These are phyloP conservation scores for Dioscorea cayenensis DNA, from an alignment of 116 monocot species.

Conservation along the genomic window DNA sequence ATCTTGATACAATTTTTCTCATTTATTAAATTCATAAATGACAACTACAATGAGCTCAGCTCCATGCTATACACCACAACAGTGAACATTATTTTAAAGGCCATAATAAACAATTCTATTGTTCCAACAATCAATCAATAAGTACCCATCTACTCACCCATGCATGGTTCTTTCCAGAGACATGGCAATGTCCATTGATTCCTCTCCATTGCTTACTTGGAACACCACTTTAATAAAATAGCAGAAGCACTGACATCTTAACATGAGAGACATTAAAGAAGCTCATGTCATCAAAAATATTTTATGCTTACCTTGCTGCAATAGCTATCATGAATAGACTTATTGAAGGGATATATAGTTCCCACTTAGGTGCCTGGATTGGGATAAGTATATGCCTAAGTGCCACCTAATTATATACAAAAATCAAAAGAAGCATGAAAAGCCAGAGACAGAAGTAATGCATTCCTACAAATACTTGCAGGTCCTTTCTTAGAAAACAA, in stretches of 20 bases:
- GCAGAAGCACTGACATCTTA: constrained; percentile 21
- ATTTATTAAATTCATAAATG: too few relatives aligned
- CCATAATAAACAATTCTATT: background rate
- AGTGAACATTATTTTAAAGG: background rate
- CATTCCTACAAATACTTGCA: background rate
- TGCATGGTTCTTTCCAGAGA: constrained; percentile 5
- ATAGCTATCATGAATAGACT: constrained; percentile 33
- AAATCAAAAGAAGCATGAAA: background rate
- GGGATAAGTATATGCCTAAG: constrained; percentile 63
- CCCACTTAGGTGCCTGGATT: constrained; percentile 46
- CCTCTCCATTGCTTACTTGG: constrained; percentile 25
- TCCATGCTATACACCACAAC: background rate
- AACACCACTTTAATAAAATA: constrained; percentile 24
- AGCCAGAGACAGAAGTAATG: background rate
- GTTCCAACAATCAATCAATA: background rate
- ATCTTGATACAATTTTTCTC: too few relatives aligned
- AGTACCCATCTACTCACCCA: background rate
- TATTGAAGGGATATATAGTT: constrained; percentile 34
- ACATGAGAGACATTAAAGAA: background rate
- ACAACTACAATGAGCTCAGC: too few relatives aligned
- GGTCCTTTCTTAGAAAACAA: background rate
- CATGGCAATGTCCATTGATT: constrained; percentile 25
- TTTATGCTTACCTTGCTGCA: constrained; percentile 38
- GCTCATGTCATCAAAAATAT: background rate
- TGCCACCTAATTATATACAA: constrained; percentile 29